A percentile compares a stretch with the other conserved stretches of the same genome.
These are phyloP conservation scores for Termitomyces sp. DNA, from an alignment of 768 basidiomycete genomes.

Conservation along the genomic window DNA sequence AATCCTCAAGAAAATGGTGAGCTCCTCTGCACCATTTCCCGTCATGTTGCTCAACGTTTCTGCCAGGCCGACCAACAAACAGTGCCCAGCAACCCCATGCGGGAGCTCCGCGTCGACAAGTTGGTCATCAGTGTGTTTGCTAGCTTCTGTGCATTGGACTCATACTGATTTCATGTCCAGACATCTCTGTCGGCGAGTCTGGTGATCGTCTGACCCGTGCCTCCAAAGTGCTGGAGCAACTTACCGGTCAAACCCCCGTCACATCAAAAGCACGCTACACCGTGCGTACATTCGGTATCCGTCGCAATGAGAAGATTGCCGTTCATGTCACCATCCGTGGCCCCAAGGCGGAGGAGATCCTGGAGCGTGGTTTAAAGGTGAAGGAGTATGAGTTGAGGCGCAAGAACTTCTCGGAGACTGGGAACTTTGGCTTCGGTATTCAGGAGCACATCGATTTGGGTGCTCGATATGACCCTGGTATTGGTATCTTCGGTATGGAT, in stretches of 20 bases:
- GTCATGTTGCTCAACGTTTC: conserved; percentile 7
- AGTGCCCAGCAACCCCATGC: conserved; percentile 89
- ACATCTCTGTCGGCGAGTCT: conserved; percentile 99
- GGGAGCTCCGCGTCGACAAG: conserved; percentile 96
- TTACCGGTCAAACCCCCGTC: conserved; percentile 98
- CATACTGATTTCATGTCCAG: conserved; percentile 25
- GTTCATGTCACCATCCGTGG: conserved; percentile 98
- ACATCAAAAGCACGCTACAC: conserved; percentile 99
- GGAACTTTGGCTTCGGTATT: conserved; percentile 99
- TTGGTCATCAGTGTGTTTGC: conserved; percentile 92
- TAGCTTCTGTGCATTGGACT: background rate
- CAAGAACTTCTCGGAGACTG: conserved; percentile 97
- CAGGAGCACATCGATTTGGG: conserved; percentile 99
- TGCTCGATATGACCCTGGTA: conserved; percentile 96
- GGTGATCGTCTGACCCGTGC: conserved; percentile 99
- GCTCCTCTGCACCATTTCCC: conserved; percentile 11
- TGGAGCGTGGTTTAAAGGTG: conserved; percentile 98
- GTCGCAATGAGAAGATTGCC: conserved; percentile 99
- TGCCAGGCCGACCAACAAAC: conserved; percentile 83
- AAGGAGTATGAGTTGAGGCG: conserved; percentile 99
- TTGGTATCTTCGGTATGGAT: conserved; percentile 99
- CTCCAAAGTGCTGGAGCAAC: conserved; percentile 98
- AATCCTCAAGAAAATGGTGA: conserved; percentile 39
- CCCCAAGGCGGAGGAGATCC: conserved; percentile 98
- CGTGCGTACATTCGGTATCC: conserved; percentile 97